Conservation (phyloP, 2,329 filamentous ascomycete genomes). For the Chrysosporium keratinophilum region DNA sequence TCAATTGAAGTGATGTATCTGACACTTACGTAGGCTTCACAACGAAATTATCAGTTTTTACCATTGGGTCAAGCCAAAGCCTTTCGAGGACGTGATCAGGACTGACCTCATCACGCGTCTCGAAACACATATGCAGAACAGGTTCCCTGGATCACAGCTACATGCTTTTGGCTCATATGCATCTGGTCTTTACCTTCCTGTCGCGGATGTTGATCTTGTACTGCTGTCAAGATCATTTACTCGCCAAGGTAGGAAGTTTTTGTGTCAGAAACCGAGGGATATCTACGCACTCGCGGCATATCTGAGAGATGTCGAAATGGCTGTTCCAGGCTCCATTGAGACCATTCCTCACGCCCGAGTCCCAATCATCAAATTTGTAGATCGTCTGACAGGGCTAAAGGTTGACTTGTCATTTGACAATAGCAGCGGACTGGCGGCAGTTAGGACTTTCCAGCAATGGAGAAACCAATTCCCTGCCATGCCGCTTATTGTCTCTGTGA, state of each 20-base stretch:
- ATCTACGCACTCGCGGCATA: conserved; percentile 55
- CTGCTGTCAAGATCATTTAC: conserved; percentile 56
- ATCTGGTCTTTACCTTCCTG: conserved; percentile 64
- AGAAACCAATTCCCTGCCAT: conserved; percentile 69
- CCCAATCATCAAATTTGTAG: conserved; percentile 84
- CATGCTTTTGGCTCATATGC: conserved; percentile 87
- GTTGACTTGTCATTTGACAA: conserved; percentile 97
- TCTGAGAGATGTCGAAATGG: conserved; percentile 48
- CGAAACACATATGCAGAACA: conserved; percentile 46
- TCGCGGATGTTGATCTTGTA: conserved; percentile 90
- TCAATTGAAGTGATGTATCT: background rate
- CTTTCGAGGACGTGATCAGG: conserved; percentile 68
- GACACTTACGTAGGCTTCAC: conserved; percentile 54
- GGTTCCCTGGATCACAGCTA: conserved; percentile 53
- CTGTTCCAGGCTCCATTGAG: conserved; percentile 50
- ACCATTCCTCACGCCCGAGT: conserved; percentile 69
- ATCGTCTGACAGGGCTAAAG: conserved; percentile 64
- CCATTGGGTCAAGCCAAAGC: conserved; percentile 64
- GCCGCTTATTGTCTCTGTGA: conserved; percentile 71
- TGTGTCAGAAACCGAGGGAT: conserved; percentile 42
- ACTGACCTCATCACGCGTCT: conserved; percentile 61
- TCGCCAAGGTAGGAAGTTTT: conserved; percentile 41
- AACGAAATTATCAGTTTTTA: conserved; percentile 87
- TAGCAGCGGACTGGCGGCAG: conserved; percentile 65
- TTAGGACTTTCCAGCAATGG: conserved; percentile 72